Evolutionary conservation across 495 filamentous ascomycete genomes (phyloP), one percentile per base, ranked within the genome.

Genomic region (Parmelia sp.): DNA sequence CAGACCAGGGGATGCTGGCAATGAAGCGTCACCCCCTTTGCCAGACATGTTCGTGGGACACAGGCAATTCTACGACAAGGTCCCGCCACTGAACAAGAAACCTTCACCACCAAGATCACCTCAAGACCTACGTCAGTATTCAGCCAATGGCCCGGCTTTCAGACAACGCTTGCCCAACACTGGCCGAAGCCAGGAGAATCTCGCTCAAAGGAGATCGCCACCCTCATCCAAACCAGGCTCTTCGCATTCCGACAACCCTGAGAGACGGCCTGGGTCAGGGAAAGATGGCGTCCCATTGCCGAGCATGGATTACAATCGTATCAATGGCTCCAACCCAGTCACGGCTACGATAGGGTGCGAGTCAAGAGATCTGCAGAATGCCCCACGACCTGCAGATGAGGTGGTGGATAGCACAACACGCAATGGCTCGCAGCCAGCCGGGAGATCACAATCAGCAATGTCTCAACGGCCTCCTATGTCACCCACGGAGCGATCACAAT

Each of bases 311-410:
- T n/a, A 56, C 45, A 58, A 45, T 36, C 63, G 63, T 42, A 35
- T 61, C 63, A 61, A 56, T 58, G 58, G 63, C 39, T 60, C n/a
- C 49, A 37, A 25, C 51, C 31, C 44, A 68, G 37, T 23, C 57
- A 66, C 57, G 47, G 27, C 56, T 62, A 35, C 55, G 33, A 23
- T 53, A 35, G 42, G 12, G 51, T n/a, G 39, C 47, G 39, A 42
- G 63, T 31, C 17, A 47, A 57, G 56, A 55, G 44, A 62, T 42
- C 25, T 57, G 9, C 37, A 63, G 21, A 53, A 53, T 49, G n/a
- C 77, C 31, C 61, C 69, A n/a, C 77, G 79, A 47, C 77, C 77
- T 17, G 77, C 79, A 15, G 68, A 76, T 14, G 79, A 81, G 40
- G 63, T 57, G 62, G 64, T 36, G 75, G 79, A 55, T 6, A 63